Evolutionary conservation across 2,329 filamentous ascomycete species (phyloP), one percentile per base, ranked within the genome.

Genomic region (Dendryphion nanum): DNA sequence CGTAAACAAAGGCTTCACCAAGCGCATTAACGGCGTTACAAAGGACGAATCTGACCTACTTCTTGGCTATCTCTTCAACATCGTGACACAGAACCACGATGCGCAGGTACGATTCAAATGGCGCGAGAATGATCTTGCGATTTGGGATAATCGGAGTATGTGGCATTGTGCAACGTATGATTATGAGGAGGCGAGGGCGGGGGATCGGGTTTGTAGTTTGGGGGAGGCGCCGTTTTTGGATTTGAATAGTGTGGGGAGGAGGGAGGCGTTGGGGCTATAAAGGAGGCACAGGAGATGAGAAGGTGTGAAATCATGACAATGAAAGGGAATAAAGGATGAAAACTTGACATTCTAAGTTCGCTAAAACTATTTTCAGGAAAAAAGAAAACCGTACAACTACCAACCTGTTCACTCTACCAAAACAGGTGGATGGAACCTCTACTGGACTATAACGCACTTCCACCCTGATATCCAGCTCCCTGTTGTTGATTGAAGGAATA

Each of bases 81-180:
- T 77, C 8, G 64, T 76, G 7, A 69, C 70, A 4, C 65, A 77
- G 51, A 80, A 80, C 50, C 76, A 80, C 43, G 78, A 81, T 49
- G 66, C 72, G 0, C 77, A 80, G 50, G 75, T 80, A 6, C 67
- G 77, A 3, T 78, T 73, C 51, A 69, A 66, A 42, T 75, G 73
- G 73, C 51, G 55, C 16, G 44, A 62, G 45, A 71, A 64, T 37
- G 44, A 59, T 20, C 30, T 38, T 16, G 36, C 36, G 7, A 33
- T 38, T 18, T 38, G 36, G 36, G 36, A 38, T 24, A 40, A 40
- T 26, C 10, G 23, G n/a, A 10, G 23, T n/a, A 26, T n/a, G 23
- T 26, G 23, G 23, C 23, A 26, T n/a, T 26, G 23, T n/a, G 23
- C 23, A n/a, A 26, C 23, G 23, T 26, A 26, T n/a, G 23, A 26